A percentile compares a stretch with the other conserved stretches of the same genome.
phyloP scores from a whole-genome alignment of 768 basidiomycete species.

The Candolleomyces eurysporus region DNA sequence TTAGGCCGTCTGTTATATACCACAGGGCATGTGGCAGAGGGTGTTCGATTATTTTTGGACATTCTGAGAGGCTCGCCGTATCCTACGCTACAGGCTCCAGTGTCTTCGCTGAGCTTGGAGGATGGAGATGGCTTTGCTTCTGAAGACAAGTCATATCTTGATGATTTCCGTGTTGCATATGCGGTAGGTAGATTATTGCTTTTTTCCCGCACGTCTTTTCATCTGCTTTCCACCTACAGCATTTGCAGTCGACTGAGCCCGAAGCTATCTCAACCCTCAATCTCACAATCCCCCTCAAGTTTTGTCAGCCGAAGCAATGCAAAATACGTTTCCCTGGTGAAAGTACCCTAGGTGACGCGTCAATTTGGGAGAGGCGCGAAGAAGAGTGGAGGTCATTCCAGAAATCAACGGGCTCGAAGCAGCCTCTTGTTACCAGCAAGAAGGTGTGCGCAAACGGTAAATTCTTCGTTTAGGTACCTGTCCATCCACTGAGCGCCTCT shows the following conservation, averaged over 20 bases:
- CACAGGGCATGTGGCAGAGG: conserved; percentile 77
- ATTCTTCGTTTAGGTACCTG: conserved; percentile 8
- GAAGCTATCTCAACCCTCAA: conserved; percentile 39
- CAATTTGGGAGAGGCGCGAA: conserved; percentile 65
- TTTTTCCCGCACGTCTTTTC: neutral
- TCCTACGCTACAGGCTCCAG: conserved; percentile 5
- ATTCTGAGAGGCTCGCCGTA: conserved; percentile 54
- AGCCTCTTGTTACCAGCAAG: conserved; percentile 50
- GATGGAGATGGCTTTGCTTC: conserved; percentile 21
- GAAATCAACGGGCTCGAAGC: conserved; percentile 51
- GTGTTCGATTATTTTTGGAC: conserved; percentile 74
- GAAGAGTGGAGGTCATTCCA: conserved; percentile 63
- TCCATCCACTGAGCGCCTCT: neutral
- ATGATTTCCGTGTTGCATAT: conserved; percentile 88
- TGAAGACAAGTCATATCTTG: conserved; percentile 70
- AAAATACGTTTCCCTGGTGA: conserved; percentile 57
- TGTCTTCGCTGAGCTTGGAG: conserved; percentile 4
- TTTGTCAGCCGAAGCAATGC: conserved; percentile 61
- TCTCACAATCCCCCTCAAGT: conserved; percentile 61
- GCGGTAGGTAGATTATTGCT: conserved; percentile 48
- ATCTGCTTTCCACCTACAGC: conserved; percentile 41
- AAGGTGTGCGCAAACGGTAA: conserved; percentile 66
- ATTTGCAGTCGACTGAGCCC: conserved; percentile 61
- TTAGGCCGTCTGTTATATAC: conserved; percentile 86
- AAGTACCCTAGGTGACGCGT: conserved; percentile 37